Base-by-base conservation (phyloP, 495 filamentous ascomycete species). In the Cercophora scortea region DNA sequence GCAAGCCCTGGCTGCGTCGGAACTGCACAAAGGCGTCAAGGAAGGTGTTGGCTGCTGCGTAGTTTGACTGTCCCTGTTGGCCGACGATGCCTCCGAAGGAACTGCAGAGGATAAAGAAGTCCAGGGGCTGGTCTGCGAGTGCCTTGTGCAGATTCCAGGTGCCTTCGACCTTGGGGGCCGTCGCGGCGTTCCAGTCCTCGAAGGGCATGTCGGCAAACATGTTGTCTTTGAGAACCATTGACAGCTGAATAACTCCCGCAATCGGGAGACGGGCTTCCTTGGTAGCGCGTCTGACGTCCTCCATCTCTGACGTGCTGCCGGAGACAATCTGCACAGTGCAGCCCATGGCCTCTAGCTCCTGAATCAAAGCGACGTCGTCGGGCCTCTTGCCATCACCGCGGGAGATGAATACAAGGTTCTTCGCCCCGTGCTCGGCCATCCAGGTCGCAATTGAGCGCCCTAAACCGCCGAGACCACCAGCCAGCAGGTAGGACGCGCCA, bases 31-130 rank as follows among this genome's bases (percentile, higher is more conserved):
- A 68, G 6, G 71, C 70, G 42, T 78, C 79, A 1, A 79, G 65
- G 58, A 77, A 83, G n/a, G 77, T 73, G 57, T 82, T 83, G 12
- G 71, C 78, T 4, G 78, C 76, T 8, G 77, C 71, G 58, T 85
- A 85, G 9, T 78, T 76, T 12, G 77, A 69, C 62, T 85, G 82
- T 0, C 74, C 74, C 33, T 64, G 56, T n/a, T 64, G 73, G 3
- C 82, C 82, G 34, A 82, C 59, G 2, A 78, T 60, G 33, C 65
- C 73, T 1, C 63, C 54, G 75, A 40, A 68, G 12, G 25, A 36
- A 9, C 45, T 49, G 15, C 82, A 62, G 32, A 73, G 66, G 40
- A 80, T 60, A 58, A 86, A 84, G 67, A 85, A 85, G 54, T 83
- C 81, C 0, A 84, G 65, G 1, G 56, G 56, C 12, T 32, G 12